Base-by-base conservation (phyloP, 305 asterid species). In the Fraxinus ornus region DNA sequence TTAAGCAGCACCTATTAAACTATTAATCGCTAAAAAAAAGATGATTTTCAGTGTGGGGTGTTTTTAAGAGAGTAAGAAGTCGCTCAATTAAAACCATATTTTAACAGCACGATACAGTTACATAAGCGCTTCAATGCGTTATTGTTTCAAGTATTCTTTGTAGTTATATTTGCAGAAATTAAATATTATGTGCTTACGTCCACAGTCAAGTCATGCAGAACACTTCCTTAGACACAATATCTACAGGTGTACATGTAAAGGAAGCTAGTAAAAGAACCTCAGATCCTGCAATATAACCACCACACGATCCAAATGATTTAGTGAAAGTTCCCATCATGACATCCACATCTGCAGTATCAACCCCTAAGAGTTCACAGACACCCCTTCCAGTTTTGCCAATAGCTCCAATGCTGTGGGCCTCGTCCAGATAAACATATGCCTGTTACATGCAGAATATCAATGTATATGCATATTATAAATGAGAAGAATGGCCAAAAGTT, bases 321-420 rank as follows among this genome's bases (percentile, higher is more conserved):
- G 99, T 93, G 88, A 97, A 94, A 83, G 98, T 94, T 87, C 99
- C 99, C 99, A 97, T 97, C 99, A 97, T 89, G 85, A 97, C 84
- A 86, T 97, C 98, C 86, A 44, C 64, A n/a, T 97, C 98, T 64
- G 98, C 92, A 17, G 97, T 97, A 85, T 94, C 99, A 85, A 97
- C 99, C 21, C 98, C 98, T 85, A 97, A 85, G 75, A 97, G 97
- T 90, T 97, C 99, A 85, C 98, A 97, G 78, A 94, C 98, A 80
- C 99, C 99, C 86, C 95, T 92, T 85, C 99, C 98, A 24, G 95
- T 80, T 93, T 95, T 97, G 41, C 99, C 99, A 85, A 97, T 88
- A 82, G 99, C 99, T 66, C 99, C 99, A 84, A 97, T 97, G 93
- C 99, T 97, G 89, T 97, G 98, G 76, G 99, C 99, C 94, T 97